Base-by-base conservation (phyloP, 345 rosid genomes). In the Aquilaria yunnanensis region DNA sequence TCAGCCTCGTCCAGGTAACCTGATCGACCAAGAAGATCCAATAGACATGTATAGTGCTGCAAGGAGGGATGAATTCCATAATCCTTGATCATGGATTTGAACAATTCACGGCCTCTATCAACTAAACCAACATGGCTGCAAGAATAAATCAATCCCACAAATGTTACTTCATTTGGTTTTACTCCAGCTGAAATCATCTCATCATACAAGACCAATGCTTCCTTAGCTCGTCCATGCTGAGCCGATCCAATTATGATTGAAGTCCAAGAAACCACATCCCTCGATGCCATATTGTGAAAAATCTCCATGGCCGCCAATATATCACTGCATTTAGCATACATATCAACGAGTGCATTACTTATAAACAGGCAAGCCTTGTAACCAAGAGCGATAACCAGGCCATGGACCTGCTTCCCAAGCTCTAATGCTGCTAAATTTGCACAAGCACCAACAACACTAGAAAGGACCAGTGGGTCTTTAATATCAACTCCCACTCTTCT, bases 261-360 rank as follows among this genome's bases (percentile, higher is more conserved):
- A 51, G 96, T 89, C 91, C 91, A 89, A 2, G 96, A 83, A 67
- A 89, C 89, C 12, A 89, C 88, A 79, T 87, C 94, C 74, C 72
- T 80, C 57, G 51, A 57, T 1, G 47, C 55, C 88, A 89, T 78
- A 52, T 69, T 63, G 59, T 70, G 54, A 54, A 89, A 89, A 57
- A 89, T 74, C 14, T 63, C 62, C 43, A 64, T 76, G 45, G 91
- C 88, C 30, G 91, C 84, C 65, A 75, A 14, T 64, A 89, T 68
- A 64, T 84, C 91, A 37, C 96, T 85, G 62, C 94, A 85, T 81
- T 89, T 89, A 34, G 92, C 91, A 12, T 89, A 89, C 96, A 89
- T 89, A 62, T 89, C 94, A 16, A 89, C 78, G 16, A 89, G 80
- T 0, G 94, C 85, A 51, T 87, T 87, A 60, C 83, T 78, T 68